Conservation (phyloP, 495 filamentous ascomycete species). For the Neurospora sp. region DNA sequence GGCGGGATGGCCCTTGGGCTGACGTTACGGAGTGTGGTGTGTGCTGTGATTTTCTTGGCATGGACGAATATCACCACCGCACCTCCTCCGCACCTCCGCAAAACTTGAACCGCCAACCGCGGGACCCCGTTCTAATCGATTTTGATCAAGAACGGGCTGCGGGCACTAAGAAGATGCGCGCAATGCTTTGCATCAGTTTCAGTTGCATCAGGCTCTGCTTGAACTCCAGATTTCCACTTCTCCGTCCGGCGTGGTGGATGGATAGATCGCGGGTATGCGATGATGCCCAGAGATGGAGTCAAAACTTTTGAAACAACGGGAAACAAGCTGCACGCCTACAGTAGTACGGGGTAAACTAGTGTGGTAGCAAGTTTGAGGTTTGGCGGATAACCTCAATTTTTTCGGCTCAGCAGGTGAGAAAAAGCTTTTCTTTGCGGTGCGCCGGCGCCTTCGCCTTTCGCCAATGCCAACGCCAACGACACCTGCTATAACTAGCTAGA, state of each 20-base stretch:
- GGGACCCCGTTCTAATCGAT: background rate
- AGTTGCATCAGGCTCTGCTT: background rate
- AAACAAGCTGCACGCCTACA: background rate
- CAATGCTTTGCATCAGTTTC: background rate
- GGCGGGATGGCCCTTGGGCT: background rate
- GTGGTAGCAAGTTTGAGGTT: background rate
- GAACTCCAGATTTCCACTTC: background rate
- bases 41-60: background rate
- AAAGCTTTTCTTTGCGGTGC: background rate
- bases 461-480: background rate
- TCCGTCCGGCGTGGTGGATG: background rate
- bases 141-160: background rate
- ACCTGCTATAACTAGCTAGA: background rate
- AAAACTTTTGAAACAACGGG: background rate
- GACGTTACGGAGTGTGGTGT: background rate
- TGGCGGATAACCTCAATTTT: background rate
- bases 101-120: background rate
- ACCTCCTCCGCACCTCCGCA: background rate
- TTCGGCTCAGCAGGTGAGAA: background rate
- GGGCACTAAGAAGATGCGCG: background rate
- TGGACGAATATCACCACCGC: background rate
- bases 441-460: background rate
- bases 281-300: background rate
- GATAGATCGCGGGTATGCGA: background rate
- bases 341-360: background rate